Evolutionary conservation across 176 grass and related monocot genomes (phyloP), one percentile per base, ranked within the genome.

Genomic region (Guadua angustifolia): DNA sequence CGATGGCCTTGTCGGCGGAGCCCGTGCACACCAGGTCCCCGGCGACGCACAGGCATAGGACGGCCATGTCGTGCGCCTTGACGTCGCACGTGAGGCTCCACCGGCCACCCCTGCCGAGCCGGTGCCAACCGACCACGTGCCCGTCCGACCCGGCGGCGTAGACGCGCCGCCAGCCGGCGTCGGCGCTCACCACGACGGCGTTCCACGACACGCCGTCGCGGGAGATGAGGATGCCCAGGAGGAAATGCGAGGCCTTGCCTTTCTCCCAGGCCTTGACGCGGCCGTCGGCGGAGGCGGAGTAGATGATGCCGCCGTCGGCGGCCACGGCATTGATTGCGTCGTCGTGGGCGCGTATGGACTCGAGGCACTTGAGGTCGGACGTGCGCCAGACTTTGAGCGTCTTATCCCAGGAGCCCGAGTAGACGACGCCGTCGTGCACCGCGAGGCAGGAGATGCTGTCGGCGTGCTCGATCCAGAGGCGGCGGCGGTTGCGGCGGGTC

Each of bases 381-480:
- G 88, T 73, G 42, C 93, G 88, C 93, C 95, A 95, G 9, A 92
- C 96, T 89, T 95, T 98, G 36, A 98, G 87, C 29, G 93, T 98
- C 86, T 78, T 88, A 79, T 98, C 96, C 96, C 96, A 98, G 0
- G 96, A 98, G 0, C 91, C 93, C 0, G 96, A 98, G 89, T 98
- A 98, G 2, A 95, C 79, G 5, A 74, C 53, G 78, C 90, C 93
- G 44, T 90, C 83, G n/a, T 92, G 87, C 51, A 90, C 91, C 42
- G 96, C 89, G 79, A 98, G 93, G 89, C 93, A 98, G 56, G 96
- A 98, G 88, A 98, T 95, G 85, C 96, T 98, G 57, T 98, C 96
- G 8, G 91, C 91, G 75, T 98, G 96, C 78, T 98, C 91, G 88
- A 98, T 98, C 96, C 96, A 98, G 65, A 95, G 94, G 22, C 81